These are phyloP conservation scores for Myriosclerotinia duriaeana DNA, from an alignment of 2,329 filamentous ascomycete genomes.

Conservation along the genomic window DNA sequence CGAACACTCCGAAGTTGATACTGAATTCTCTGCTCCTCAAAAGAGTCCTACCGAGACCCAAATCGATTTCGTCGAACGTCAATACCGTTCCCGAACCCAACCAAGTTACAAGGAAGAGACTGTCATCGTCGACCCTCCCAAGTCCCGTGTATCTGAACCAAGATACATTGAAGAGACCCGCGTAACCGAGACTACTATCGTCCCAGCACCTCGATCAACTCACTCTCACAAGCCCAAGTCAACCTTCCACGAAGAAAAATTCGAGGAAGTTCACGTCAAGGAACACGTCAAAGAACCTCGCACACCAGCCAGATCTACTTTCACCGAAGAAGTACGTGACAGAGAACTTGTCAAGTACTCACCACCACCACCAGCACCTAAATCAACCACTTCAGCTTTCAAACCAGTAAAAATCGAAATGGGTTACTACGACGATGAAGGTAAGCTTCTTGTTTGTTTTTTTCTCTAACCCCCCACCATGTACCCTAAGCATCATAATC, in stretches of 20 bases:
- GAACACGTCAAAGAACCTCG: conserved; percentile 39
- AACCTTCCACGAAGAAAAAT: conserved; percentile 28
- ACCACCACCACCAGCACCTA: conserved; percentile 29
- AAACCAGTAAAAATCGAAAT: conserved; percentile 52
- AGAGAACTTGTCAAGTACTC: conserved; percentile 35
- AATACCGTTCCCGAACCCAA: conserved; percentile 55
- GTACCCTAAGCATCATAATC: conserved; percentile 33
- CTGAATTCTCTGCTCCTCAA: conserved; percentile 34
- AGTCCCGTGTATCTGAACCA: conserved; percentile 43
- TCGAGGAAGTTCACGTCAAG: conserved; percentile 29
- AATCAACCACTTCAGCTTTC: conserved; percentile 19
- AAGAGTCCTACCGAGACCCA: conserved; percentile 32
- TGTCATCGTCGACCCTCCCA: conserved; percentile 57
- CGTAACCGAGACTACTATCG: conserved; percentile 40
- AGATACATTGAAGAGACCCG: conserved; percentile 31
- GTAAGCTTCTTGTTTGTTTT: conserved; percentile 35
- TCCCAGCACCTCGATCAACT: conserved; percentile 40
- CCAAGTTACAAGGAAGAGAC: conserved; percentile 42
- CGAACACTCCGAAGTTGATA: conserved; percentile 33
- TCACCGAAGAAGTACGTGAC: conserved; percentile 37
- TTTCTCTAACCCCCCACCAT: conserved; percentile 25
- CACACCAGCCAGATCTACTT: conserved; percentile 28
- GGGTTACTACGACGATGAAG: conserved; percentile 78
- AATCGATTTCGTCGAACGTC: conserved; percentile 64
- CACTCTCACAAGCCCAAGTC: conserved; percentile 32